A percentile compares a stretch with the other conserved stretches of the same genome.
These are phyloP conservation scores for Cutaneotrichosporon cavernicola DNA, from an alignment of 1,284 basidiomycete species.

Conservation along the genomic window DNA sequence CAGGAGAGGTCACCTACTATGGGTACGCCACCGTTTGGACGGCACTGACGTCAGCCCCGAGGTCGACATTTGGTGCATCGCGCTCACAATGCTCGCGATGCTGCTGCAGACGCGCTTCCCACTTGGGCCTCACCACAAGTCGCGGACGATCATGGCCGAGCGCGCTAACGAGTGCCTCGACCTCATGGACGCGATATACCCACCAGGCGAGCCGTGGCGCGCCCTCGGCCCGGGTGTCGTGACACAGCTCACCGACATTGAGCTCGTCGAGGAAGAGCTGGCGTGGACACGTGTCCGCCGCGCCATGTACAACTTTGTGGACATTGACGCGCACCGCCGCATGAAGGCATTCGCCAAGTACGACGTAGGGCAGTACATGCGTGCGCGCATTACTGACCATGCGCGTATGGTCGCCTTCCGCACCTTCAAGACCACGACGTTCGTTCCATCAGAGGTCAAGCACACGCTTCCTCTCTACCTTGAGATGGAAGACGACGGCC, in stretches of 20 bases:
- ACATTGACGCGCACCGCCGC: constrained; percentile 55
- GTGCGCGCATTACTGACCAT: constrained; percentile 31
- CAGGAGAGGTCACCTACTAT: constrained; percentile 56
- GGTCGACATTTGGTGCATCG: constrained; percentile 61
- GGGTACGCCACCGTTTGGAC: constrained; percentile 37
- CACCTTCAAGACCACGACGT: constrained; percentile 58
- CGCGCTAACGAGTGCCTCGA: constrained; percentile 54
- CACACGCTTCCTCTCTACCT: constrained; percentile 54
- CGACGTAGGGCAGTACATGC: constrained; percentile 38
- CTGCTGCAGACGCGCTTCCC: constrained; percentile 58
- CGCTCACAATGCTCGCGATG: constrained; percentile 58
- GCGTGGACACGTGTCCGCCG: constrained; percentile 51
- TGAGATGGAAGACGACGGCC: constrained; percentile 7
- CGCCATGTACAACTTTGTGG: constrained; percentile 54
- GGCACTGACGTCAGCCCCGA: constrained; percentile 55
- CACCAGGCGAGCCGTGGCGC: constrained; percentile 39
- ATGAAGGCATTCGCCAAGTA: constrained; percentile 56
- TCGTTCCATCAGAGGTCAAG: constrained; percentile 54
- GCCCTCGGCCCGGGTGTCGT: constrained; percentile 9
- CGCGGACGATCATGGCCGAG: constrained; percentile 54
- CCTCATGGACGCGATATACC: constrained; percentile 51
- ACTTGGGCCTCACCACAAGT: constrained; percentile 57
- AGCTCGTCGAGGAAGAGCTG: constrained; percentile 29
- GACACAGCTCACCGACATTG: constrained; percentile 23
- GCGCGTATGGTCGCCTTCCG: constrained; percentile 13